Conservation (phyloP, 2,329 filamentous ascomycete genomes). For the Piedraia hortae region DNA sequence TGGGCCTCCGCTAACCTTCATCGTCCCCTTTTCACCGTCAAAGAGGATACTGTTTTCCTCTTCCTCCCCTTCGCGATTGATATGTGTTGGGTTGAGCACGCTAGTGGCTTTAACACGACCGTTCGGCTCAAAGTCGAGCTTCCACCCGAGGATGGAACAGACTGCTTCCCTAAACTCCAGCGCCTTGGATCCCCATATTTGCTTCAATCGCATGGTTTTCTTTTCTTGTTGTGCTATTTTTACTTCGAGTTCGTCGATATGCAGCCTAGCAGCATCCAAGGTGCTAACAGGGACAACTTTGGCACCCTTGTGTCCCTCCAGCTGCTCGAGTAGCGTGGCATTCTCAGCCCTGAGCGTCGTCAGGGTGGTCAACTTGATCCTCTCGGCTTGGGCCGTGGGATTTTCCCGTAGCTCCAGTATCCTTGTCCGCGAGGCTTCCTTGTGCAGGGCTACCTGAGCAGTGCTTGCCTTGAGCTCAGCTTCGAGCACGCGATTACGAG, state of each 20-base stretch:
- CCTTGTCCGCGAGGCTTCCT: slow-evolving; percentile 46
- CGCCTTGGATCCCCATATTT: slow-evolving; percentile 77
- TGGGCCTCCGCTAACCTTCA: slow-evolving; percentile 88
- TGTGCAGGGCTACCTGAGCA: slow-evolving; percentile 41
- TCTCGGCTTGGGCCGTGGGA: slow-evolving; percentile 62
- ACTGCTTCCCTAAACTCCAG: slow-evolving; percentile 90
- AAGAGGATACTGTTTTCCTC: slow-evolving; percentile 42
- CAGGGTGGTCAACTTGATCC: slow-evolving; percentile 58
- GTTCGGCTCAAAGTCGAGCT: slow-evolving; percentile 87
- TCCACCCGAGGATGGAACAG: slow-evolving; percentile 75
- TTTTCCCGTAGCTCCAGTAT: slow-evolving; percentile 75
- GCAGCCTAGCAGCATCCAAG: slow-evolving; percentile 45
- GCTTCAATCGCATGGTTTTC: slow-evolving; percentile 57
- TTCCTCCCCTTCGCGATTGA: slow-evolving; percentile 17
- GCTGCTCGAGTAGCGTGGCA: slow-evolving; percentile 46
- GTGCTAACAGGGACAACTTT: slow-evolving; percentile 50
- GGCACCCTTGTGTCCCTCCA: slow-evolving; percentile 23
- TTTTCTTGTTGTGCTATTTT: slow-evolving; percentile 41
- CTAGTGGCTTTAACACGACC: slow-evolving; percentile 80
- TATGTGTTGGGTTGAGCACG: slow-evolving; percentile 39
- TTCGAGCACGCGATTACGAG: slow-evolving; percentile 40
- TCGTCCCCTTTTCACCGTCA: slow-evolving; percentile 78
- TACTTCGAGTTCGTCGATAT: slow-evolving; percentile 33
- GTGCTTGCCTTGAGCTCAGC: slow-evolving; percentile 46
- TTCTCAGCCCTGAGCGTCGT: slow-evolving; percentile 60